phyloP scores from a whole-genome alignment of 2,329 filamentous ascomycete species.

The Cytospora chrysosperma region DNA sequence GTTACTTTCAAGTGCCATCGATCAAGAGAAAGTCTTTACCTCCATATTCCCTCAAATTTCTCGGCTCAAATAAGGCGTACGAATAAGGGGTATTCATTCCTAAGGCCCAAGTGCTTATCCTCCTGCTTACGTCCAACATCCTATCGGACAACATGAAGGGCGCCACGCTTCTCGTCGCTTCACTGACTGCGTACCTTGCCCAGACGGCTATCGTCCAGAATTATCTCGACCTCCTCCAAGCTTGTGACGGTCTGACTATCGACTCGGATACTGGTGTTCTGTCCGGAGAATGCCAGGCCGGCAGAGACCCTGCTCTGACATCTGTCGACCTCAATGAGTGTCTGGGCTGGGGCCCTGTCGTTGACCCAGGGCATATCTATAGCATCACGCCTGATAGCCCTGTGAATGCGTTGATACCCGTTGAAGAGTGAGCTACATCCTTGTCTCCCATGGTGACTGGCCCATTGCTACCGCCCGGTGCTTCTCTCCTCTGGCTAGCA shows the following conservation, averaged over 20 bases:
- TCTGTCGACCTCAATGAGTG: conserved; percentile 14
- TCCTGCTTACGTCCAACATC: neutral
- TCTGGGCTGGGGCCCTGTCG: conserved; percentile 11
- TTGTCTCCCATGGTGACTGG: too few relatives aligned
- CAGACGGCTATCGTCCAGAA: neutral
- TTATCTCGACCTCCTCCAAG: neutral
- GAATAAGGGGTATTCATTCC: neutral
- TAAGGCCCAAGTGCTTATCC: neutral
- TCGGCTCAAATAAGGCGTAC: too few relatives aligned
- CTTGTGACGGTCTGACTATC: conserved; percentile 8
- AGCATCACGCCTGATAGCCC: neutral
- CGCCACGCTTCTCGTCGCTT: neutral
- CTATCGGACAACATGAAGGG: conserved; percentile 7
- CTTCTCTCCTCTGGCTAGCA: neutral
- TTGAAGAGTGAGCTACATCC: conserved; percentile 3
- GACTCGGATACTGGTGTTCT: neutral
- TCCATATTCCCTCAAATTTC: too few relatives aligned
- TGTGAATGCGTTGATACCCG: neutral
- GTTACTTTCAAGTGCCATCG: neutral
- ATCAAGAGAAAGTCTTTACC: too few relatives aligned
- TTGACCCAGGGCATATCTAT: neutral
- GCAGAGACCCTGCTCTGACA: neutral
- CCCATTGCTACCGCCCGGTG: neutral
- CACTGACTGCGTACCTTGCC: neutral
- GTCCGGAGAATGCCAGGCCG: neutral